These are phyloP conservation scores for Saccharomycopsis hybrid DNA, from an alignment of 1,139 yeast genomes.

Conservation along the genomic window DNA sequence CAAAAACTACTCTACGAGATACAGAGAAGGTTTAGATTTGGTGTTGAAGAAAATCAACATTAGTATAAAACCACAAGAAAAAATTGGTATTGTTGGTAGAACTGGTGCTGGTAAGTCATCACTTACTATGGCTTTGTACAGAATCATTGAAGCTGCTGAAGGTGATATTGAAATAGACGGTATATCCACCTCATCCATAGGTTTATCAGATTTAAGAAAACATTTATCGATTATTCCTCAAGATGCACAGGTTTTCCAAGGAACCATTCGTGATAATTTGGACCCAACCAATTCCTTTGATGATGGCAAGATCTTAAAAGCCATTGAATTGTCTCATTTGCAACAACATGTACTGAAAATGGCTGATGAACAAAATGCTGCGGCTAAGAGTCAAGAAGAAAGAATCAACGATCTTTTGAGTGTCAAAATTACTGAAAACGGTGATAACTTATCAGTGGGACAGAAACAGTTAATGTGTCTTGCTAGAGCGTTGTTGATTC, in stretches of 20 bases:
- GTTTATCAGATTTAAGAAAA: constrained; percentile 78
- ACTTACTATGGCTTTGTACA: constrained; percentile 78
- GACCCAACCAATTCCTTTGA: constrained; percentile 71
- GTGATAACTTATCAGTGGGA: constrained; percentile 83
- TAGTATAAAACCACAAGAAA: constrained; percentile 67
- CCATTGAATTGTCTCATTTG: constrained; percentile 78
- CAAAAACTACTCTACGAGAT: constrained; percentile 71
- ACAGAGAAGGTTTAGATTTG: constrained; percentile 78
- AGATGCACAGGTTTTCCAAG: constrained; percentile 95
- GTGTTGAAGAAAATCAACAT: constrained; percentile 72
- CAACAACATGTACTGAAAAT: constrained; percentile 63
- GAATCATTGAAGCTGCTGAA: constrained; percentile 65
- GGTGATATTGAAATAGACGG: constrained; percentile 77
- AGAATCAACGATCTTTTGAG: constrained; percentile 34
- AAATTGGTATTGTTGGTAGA: constrained; percentile 91
- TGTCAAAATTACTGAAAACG: constrained; percentile 71
- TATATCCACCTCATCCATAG: constrained; percentile 62
- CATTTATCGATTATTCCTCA: constrained; percentile 89
- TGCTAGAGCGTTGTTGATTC: constrained; percentile 79
- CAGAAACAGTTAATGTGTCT: constrained; percentile 90
- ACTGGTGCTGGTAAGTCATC: constrained; percentile 98
- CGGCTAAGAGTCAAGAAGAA: constrained; percentile 6
- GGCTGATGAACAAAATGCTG: constrained; percentile 34
- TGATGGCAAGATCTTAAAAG: constrained; percentile 81
- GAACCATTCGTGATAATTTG: constrained; percentile 78